Percentiles rank a stretch among this genome's conserved stretches.
Conservation (phyloP, 2,329 filamentous ascomycete species). For the Rasamsonia emersonii region DNA sequence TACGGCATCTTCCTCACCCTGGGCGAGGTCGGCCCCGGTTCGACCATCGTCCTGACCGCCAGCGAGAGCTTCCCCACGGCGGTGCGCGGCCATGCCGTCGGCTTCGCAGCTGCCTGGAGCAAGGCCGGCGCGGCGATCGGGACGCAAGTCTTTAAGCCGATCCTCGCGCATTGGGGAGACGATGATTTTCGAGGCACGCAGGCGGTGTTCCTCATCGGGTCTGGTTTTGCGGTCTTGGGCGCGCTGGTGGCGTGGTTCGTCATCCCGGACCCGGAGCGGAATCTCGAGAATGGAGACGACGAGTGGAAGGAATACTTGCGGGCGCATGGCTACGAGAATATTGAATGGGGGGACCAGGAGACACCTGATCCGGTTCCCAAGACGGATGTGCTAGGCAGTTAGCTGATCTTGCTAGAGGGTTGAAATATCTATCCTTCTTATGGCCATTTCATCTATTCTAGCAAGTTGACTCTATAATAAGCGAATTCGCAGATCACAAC, state of each 20-base stretch:
- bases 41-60: slow-evolving; percentile 27
- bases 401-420: no score
- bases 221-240: slow-evolving; percentile 42
- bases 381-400: no score
- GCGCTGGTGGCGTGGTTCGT: slow-evolving; percentile 38
- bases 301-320: slow-evolving; percentile 38
- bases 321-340: slow-evolving; percentile 39
- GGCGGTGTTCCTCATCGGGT: slow-evolving; percentile 44
- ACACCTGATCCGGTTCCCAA: no score
- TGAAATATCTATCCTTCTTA: no score
- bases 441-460: no score
- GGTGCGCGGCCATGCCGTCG: slow-evolving; percentile 42
- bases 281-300: slow-evolving; percentile 38
- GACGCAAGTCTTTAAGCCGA: slow-evolving; percentile 45
- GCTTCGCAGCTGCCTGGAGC: slow-evolving; percentile 39
- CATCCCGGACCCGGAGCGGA: slow-evolving; percentile 35
- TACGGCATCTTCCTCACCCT: slow-evolving; percentile 44
- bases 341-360: no score
- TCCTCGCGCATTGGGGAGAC: slow-evolving; percentile 37
- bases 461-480: no score
- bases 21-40: slow-evolving; percentile 44
- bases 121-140: slow-evolving; percentile 46
- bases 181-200: slow-evolving; percentile 38
- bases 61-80: slow-evolving; percentile 45
- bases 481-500: no score